These are phyloP conservation scores for Alisma plantagoaquatica DNA, from an alignment of 106 monocot species.

Conservation along the genomic window DNA sequence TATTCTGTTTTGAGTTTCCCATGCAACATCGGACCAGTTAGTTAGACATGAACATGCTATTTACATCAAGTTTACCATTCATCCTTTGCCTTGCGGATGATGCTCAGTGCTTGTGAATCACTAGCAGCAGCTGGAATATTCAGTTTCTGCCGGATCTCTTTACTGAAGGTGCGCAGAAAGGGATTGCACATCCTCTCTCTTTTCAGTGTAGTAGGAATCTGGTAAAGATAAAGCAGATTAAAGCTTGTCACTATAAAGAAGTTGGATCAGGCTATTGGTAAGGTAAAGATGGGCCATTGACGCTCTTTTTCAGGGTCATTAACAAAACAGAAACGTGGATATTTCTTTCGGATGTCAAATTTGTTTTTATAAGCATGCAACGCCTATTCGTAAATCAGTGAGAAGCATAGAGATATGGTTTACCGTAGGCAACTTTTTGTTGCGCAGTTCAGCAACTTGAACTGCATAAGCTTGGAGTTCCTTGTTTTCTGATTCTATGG, in stretches of 20 bases:
- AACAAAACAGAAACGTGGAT: not conserved
- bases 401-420: not conserved
- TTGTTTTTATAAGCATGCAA: not conserved
- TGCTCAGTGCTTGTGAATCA: conserved; percentile 54
- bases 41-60: too few relatives aligned
- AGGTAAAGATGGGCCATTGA: too few relatives aligned
- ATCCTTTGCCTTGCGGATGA: conserved; percentile 76
- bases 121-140: conserved; percentile 54
- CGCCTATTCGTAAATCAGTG: not conserved
- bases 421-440: conserved; percentile 79
- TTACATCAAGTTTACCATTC: too few relatives aligned
- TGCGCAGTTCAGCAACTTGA: conserved; percentile 47
- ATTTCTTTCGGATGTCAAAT: not conserved
- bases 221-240: conserved; percentile 1
- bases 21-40: too few relatives aligned
- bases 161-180: conserved; percentile 65
- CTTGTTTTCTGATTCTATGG: conserved; percentile 72
- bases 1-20: too few relatives aligned
- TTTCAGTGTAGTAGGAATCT: conserved; percentile 87
- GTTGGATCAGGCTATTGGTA: not conserved
- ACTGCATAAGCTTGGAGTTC: conserved; percentile 63
- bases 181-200: conserved; percentile 85
- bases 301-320: too few relatives aligned
- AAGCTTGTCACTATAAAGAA: not conserved
- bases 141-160: conserved; percentile 56